A percentile compares a stretch with the other conserved stretches of the same genome.
Conservation (phyloP, 192 early-diverging fungal species). For the Gryganskiella cystojenkinii region DNA sequence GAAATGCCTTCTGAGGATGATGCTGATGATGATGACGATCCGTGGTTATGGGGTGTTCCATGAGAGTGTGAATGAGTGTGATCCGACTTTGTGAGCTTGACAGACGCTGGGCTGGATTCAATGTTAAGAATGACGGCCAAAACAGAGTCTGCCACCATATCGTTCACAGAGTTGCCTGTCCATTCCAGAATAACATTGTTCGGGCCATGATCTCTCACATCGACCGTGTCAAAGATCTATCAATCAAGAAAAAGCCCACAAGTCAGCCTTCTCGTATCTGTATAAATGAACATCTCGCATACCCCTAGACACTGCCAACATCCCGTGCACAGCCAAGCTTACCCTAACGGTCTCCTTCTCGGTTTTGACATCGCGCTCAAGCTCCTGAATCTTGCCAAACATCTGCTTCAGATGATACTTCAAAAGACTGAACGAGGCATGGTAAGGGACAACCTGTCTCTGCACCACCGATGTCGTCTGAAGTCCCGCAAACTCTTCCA, state of each 20-base stretch:
- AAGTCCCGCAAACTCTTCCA: slow-evolving; percentile 87
- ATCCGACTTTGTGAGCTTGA: slow-evolving; percentile 67
- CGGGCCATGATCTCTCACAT: slow-evolving; percentile 68
- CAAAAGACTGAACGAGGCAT: slow-evolving; percentile 82
- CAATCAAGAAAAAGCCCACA: too few relatives aligned
- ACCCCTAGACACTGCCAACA: too few relatives aligned
- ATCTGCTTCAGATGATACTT: slow-evolving; percentile 93
- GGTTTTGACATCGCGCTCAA: slow-evolving; percentile 45
- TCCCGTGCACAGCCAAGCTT: too few relatives aligned
- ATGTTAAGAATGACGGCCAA: slow-evolving; percentile 86
- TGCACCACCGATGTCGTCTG: slow-evolving; percentile 81
- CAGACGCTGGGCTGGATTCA: slow-evolving; percentile 89
- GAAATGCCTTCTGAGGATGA: background rate
- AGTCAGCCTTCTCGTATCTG: too few relatives aligned
- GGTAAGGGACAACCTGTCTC: slow-evolving; percentile 78
- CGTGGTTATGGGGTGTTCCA: slow-evolving; percentile 23
- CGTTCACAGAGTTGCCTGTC: slow-evolving; percentile 90
- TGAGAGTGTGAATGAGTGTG: slow-evolving; percentile 42
- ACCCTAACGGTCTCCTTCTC: slow-evolving; percentile 47
- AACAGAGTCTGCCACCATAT: slow-evolving; percentile 97
- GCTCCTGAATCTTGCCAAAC: slow-evolving; percentile 82
- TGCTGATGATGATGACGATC: background rate
- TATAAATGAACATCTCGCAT: background rate
- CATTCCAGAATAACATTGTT: slow-evolving; percentile 87
- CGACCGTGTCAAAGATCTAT: slow-evolving; percentile 71